These are phyloP conservation scores for Aaosphaeria arxii DNA, from an alignment of 2,329 filamentous ascomycete species.

Conservation along the genomic window DNA sequence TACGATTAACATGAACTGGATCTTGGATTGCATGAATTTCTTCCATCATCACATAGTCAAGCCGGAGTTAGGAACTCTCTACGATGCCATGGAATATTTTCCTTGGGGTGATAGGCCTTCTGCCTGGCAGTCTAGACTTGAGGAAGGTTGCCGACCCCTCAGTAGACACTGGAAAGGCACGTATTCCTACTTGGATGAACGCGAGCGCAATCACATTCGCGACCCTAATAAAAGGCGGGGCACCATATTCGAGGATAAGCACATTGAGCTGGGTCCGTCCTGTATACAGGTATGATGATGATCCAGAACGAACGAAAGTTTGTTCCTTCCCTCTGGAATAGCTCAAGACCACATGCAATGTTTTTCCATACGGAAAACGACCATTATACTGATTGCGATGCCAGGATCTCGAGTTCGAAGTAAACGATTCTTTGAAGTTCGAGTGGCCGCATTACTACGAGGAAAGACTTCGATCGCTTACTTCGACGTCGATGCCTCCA, in stretches of 20 bases:
- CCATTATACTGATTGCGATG: too few relatives aligned
- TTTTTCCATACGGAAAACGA: too few relatives aligned
- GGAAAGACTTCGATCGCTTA: background rate
- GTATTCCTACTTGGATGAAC: conserved; percentile 41
- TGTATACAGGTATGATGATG: background rate
- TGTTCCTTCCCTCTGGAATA: too few relatives aligned
- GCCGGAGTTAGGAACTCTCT: conserved; percentile 36
- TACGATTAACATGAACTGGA: conserved; percentile 45
- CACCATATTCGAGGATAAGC: conserved; percentile 17
- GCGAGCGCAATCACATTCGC: conserved; percentile 26
- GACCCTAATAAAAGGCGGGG: background rate
- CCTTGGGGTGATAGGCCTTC: conserved; percentile 37
- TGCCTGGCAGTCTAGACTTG: conserved; percentile 40
- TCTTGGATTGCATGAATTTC: conserved; percentile 51
- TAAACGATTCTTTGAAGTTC: too few relatives aligned
- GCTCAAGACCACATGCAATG: too few relatives aligned
- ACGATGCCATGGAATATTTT: conserved; percentile 35
- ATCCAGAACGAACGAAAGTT: too few relatives aligned
- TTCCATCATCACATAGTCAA: conserved; percentile 51
- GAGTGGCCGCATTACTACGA: background rate
- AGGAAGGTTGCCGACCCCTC: conserved; percentile 33
- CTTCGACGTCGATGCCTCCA: background rate
- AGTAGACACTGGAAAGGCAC: conserved; percentile 51
- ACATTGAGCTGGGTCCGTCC: conserved; percentile 10
- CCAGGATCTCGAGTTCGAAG: too few relatives aligned